Base-by-base conservation (phyloP, 1,139 yeast species). In the Meyerozyma smithsonii region DNA sequence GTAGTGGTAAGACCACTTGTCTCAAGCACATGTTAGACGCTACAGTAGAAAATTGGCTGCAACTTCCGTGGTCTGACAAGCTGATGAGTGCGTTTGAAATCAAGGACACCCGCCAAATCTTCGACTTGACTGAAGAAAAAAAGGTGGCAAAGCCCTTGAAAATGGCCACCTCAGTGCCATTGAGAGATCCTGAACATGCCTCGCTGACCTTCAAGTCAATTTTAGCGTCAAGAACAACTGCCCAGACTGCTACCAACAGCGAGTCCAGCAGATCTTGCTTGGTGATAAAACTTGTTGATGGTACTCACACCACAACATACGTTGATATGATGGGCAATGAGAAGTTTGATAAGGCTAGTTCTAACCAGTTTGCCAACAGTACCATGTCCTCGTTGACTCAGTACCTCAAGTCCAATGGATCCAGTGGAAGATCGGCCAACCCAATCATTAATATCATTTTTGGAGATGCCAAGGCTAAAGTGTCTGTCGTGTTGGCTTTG, bases 271-370 rank as follows among this genome's bases (percentile, higher is more conserved):
- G 65, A 33, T 55, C 65, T 4, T 59, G 66, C 42, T 49, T 64
- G 39, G 51, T 64, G 7, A 44, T 64, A 5, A 54, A 59, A 4
- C 45, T 64, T 19, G 52, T 47, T 40, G 48, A 50, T 26, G 51
- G 51, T 32, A 52, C 50, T 28, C 45, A 46, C 11, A 50, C 54
- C 40, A 47, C 49, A 11, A 58, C 64, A 2, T 55, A 58, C 37
- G 54, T 64, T 38, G 69, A 65, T 36, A 47, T 62, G 39, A 58
- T 62, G 64, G 67, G 66, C 3, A 58, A 58, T 43, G 67, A 62
- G 42, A 58, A 55, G 42, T 57, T 47, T 33, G 55, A 56, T 24
- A 39, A 42, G 17, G 23, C 44, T n/a, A 30, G 30, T 7, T 44
- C 56, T 11, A 58, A 56, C 40, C 47, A 48, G 4, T 61, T 61